Conservation (phyloP, 208 protist species). For the Leishmania tropica region DNA sequence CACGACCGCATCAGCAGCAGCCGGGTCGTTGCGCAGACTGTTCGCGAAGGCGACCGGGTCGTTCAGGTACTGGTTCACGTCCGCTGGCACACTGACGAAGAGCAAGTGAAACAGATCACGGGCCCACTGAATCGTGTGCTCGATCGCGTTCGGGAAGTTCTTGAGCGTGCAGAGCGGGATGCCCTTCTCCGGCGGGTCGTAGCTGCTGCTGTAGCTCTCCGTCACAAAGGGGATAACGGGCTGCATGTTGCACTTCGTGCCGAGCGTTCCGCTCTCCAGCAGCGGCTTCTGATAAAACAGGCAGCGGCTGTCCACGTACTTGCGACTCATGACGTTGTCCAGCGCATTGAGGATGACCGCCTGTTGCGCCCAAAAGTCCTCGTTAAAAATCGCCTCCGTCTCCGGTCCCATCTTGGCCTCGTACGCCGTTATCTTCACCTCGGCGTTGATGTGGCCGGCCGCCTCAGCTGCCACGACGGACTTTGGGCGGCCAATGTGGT, state of each 20-base stretch:
- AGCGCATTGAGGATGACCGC: constrained; percentile 98
- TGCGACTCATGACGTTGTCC: constrained; percentile 98
- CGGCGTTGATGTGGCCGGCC: constrained; percentile 95
- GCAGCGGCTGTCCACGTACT: constrained; percentile 97
- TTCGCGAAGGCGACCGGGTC: constrained; percentile 66
- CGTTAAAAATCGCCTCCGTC: constrained; percentile 96
- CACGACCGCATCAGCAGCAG: constrained; percentile 60
- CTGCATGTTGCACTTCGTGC: constrained; percentile 98
- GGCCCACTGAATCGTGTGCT: constrained; percentile 98
- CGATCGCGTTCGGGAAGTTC: constrained; percentile 99
- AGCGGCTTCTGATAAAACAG: constrained; percentile 97
- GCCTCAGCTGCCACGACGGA: constrained; percentile 92
- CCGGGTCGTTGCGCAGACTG: constrained; percentile 74
- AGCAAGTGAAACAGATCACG: constrained; percentile 91
- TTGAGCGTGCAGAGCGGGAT: constrained; percentile 99
- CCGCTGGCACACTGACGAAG: constrained; percentile 68
- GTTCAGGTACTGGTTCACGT: constrained; percentile 90
- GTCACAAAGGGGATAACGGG: constrained; percentile 97
- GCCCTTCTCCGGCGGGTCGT: constrained; percentile 98
- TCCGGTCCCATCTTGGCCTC: constrained; percentile 94
- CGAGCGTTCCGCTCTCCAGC: constrained; percentile 99
- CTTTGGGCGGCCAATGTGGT: constrained; percentile 97
- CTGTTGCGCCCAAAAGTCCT: constrained; percentile 96
- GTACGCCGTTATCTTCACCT: constrained; percentile 78
- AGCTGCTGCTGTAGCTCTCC: constrained; percentile 97